Conservation (phyloP, 306 rosid genomes). For the Rosa multiflora region DNA sequence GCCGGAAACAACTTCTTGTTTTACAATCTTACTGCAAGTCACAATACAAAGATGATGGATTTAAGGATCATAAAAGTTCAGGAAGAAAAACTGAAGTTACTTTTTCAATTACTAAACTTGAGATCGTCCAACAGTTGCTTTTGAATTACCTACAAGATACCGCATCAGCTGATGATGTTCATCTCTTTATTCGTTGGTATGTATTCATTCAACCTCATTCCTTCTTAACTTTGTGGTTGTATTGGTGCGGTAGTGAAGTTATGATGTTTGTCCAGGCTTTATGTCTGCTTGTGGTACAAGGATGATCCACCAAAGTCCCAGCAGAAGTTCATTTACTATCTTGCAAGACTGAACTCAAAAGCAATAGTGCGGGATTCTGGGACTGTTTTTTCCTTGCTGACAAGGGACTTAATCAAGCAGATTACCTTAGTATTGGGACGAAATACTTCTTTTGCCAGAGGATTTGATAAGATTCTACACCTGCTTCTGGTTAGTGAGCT, state of each 20-base stretch:
- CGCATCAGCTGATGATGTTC: constrained; percentile 76
- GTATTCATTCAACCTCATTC: constrained; percentile 35
- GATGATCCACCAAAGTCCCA: constrained; percentile 80
- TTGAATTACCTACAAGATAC: constrained; percentile 85
- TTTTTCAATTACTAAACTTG: constrained; percentile 47
- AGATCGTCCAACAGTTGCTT: constrained; percentile 90
- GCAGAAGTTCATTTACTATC: constrained; percentile 56
- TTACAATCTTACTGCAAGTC: constrained; percentile 84
- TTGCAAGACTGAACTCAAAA: constrained; percentile 87
- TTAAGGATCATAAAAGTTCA: constrained; percentile 42
- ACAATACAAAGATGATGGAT: constrained; percentile 50
- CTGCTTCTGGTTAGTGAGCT: constrained; percentile 78
- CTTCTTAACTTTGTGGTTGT: constrained; percentile 24
- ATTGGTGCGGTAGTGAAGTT: constrained; percentile 30
- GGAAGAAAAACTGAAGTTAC: constrained; percentile 42
- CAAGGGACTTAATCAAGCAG: constrained; percentile 74
- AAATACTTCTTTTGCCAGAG: constrained; percentile 87
- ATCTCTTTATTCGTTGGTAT: constrained; percentile 90
- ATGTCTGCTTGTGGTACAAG: constrained; percentile 91
- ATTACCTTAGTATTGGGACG: constrained; percentile 81
- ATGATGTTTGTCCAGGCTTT: constrained; percentile 65
- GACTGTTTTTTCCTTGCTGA: constrained; percentile 55
- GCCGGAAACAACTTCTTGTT: constrained; percentile 79
- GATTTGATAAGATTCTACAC: constrained; percentile 90
- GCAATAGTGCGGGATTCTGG: constrained; percentile 80